Conservation (phyloP, 1,284 basidiomycete genomes). For the Cystobasidiaceae sp. region DNA sequence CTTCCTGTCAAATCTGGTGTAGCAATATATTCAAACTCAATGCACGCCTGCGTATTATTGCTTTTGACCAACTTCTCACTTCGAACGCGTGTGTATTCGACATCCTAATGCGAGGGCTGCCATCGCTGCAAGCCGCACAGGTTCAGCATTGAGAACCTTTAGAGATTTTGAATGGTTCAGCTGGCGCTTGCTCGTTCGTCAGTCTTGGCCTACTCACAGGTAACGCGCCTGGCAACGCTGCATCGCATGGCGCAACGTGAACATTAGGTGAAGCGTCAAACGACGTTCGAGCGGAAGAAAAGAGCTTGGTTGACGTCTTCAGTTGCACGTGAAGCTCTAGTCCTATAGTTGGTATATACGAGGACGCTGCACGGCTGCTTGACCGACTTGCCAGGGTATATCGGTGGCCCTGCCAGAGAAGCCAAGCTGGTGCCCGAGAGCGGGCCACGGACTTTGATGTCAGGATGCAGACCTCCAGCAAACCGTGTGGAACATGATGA, state of each 20-base stretch:
- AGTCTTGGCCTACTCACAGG: slow-evolving; percentile 60
- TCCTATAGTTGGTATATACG: slow-evolving; percentile 57
- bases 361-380: too few relatives aligned
- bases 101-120: slow-evolving; percentile 77
- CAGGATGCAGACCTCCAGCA: too few relatives aligned
- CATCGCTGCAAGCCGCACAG: slow-evolving; percentile 72
- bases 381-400: too few relatives aligned
- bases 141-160: slow-evolving; percentile 70
- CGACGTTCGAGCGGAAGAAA: slow-evolving; percentile 68
- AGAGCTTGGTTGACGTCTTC: slow-evolving; percentile 78
- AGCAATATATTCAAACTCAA: too few relatives aligned
- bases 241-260: slow-evolving; percentile 76
- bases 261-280: slow-evolving; percentile 61
- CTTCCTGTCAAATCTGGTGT: slow-evolving; percentile 83
- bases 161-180: background rate
- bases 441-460: too few relatives aligned
- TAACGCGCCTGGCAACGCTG: slow-evolving; percentile 85
- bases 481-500: too few relatives aligned
- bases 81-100: slow-evolving; percentile 50
- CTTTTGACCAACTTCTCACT: background rate
- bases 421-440: too few relatives aligned
- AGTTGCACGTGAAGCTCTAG: slow-evolving; percentile 95
- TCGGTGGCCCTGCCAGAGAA: too few relatives aligned
- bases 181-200: background rate
- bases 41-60: too few relatives aligned